Evolutionary conservation across 176 grass and related monocot species (phyloP), one percentile per base, ranked within the genome.

Genomic region (Carex pumila): DNA sequence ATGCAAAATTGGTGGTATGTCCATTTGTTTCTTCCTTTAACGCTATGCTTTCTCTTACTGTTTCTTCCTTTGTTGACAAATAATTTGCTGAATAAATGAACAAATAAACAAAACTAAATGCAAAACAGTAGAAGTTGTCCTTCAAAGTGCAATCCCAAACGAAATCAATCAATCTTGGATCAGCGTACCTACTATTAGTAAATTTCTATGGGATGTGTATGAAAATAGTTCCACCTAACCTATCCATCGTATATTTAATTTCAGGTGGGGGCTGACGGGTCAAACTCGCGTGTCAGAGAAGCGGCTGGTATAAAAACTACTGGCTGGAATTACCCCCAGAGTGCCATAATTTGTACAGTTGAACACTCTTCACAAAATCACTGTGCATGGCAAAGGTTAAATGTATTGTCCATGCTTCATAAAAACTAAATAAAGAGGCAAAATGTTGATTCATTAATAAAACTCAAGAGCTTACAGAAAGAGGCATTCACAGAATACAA

Each of bases 241-340:
- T 12, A 83, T n/a, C 61, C 56, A 45, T 89, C 3, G 25, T 45
- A 15, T 72, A 56, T 19, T 21, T 67, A 17, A 62, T 85, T 82
- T 59, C 76, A 99, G 93, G 85, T 99, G 39, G 96, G 96, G 83
- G 93, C 93, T 85, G 93, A 99, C 84, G 96, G 93, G 70, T 90
- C 93, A 3, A 95, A 95, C 65, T 99, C 96, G 14, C 88, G 79
- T 79, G 91, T 99, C 49, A 95, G 96, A 86, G 88, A 95, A 81
- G 79, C 88, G 52, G 92, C 88, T 32, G 89, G 91, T 59, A 90
- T 99, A 84, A 90, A 87, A 79, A 94, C 96, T 73, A 91, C 91
- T 36, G 89, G 96, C 17, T 95, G 93, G 96, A 90, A 83, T 82
- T 99, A 99, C 81, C 57, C 85, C 9, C 93, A 98, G 71, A 93